Conservation (phyloP, 371 early-diverging fungal species). For the Saksenaea vasiformis region DNA sequence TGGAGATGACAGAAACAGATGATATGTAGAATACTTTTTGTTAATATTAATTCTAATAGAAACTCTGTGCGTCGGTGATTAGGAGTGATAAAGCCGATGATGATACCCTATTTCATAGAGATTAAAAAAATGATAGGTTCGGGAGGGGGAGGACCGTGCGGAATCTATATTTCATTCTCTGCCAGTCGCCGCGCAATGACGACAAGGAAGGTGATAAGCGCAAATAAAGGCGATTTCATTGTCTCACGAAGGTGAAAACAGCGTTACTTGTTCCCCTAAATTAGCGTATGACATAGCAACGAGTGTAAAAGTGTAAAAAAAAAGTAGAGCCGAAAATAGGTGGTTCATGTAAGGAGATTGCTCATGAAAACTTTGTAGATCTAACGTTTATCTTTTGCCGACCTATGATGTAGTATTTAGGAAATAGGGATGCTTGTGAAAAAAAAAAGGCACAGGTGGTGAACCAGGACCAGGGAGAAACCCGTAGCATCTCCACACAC, state of each 20-base stretch:
- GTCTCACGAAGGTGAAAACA: background rate
- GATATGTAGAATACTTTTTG: conserved; percentile 11
- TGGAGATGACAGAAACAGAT: conserved; percentile 42
- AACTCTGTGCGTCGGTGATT: background rate
- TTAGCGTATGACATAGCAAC: background rate
- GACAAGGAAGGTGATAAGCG: background rate
- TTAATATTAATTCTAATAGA: conserved; percentile 2
- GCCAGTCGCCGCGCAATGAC: background rate
- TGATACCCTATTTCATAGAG: background rate
- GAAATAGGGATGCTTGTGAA: background rate
- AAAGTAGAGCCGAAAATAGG: background rate
- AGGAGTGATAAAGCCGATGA: background rate
- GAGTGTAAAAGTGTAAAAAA: background rate
- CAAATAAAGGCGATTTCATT: background rate
- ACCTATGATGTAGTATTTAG: background rate
- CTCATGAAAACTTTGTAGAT: background rate
- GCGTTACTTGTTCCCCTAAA: background rate
- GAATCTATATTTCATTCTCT: background rate
- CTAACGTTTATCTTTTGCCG: background rate
- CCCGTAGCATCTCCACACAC: background rate
- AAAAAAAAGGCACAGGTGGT: background rate
- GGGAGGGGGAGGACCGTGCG: background rate
- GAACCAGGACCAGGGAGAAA: background rate
- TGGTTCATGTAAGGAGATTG: background rate
- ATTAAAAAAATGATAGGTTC: background rate